These are phyloP conservation scores for Globisporangium ultimum DNA, from an alignment of 352 stramenopile species.

Conservation along the genomic window DNA sequence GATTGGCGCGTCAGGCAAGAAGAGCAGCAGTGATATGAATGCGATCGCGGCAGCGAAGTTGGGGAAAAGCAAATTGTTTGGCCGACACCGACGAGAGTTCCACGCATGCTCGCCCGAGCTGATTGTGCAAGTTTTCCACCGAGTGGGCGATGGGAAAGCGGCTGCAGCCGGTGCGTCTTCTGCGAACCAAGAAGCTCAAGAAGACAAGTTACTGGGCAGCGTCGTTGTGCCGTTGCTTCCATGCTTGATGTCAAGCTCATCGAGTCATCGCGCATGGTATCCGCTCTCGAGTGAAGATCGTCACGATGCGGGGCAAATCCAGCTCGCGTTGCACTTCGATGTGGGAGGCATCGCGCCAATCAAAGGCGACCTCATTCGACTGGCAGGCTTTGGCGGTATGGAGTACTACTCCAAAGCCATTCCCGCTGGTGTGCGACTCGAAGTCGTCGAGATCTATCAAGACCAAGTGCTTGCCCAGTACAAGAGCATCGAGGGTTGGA, in stretches of 20 bases:
- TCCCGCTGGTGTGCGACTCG: conserved; percentile 37
- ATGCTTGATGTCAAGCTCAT: conserved; percentile 55
- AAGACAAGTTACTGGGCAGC: conserved; percentile 57
- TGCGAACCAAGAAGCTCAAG: conserved; percentile 6
- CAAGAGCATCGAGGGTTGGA: conserved; percentile 58
- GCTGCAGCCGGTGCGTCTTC: conserved; percentile 9
- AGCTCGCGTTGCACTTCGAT: conserved; percentile 59
- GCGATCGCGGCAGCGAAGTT: conserved; percentile 17
- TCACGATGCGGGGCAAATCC: conserved; percentile 55
- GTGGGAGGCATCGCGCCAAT: conserved; percentile 36
- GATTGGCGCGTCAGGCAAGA: conserved; percentile 16
- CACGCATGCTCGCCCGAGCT: conserved; percentile 57
- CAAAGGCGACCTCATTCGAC: conserved; percentile 55
- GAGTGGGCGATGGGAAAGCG: conserved; percentile 22
- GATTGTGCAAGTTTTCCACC: conserved; percentile 59
- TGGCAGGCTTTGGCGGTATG: conserved; percentile 57
- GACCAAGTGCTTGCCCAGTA: conserved; percentile 60
- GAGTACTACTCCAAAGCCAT: conserved; percentile 72
- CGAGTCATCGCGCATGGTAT: conserved; percentile 57
- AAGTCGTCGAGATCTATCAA: conserved; percentile 62
- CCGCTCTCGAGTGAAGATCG: conserved; percentile 44
- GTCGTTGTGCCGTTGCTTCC: conserved; percentile 55
- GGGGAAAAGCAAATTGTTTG: conserved; percentile 12
- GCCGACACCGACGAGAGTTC: conserved; percentile 29
- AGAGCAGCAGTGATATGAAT: conserved; percentile 8